These are phyloP conservation scores for Globisporangium uncinulatum DNA, from an alignment of 352 stramenopile species.

Conservation along the genomic window DNA sequence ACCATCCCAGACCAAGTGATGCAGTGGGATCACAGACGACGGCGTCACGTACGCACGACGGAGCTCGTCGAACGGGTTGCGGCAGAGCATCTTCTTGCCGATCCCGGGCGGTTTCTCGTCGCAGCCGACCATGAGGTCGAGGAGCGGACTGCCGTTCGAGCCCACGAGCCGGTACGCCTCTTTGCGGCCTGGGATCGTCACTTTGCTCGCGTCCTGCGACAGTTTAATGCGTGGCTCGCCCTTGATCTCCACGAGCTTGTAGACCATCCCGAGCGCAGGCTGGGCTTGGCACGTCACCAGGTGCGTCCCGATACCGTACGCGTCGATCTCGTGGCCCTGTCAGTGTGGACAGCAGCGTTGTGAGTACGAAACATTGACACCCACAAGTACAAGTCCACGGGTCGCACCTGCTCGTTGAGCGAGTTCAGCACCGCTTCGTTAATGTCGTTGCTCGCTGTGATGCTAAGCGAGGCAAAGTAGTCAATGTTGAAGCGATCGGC, in stretches of 20 bases:
- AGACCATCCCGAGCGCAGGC: constrained; percentile 98
- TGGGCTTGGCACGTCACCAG: constrained; percentile 98
- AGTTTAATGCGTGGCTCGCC: constrained; percentile 96
- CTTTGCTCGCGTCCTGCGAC: constrained; percentile 95
- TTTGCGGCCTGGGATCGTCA: constrained; percentile 90
- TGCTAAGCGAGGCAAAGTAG: constrained; percentile 83
- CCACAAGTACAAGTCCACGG: too few species aligned
- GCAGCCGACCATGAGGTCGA: constrained; percentile 89
- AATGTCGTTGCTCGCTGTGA: constrained; percentile 99
- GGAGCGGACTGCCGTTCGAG: constrained; percentile 78
- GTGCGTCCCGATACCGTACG: constrained; percentile 95
- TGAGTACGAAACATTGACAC: too few species aligned
- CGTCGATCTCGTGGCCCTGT: constrained; percentile 92
- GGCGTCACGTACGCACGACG: constrained; percentile 94
- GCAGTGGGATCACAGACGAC: constrained; percentile 84
- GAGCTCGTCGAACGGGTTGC: constrained; percentile 95
- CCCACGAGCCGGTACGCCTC: constrained; percentile 89
- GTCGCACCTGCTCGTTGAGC: constrained; percentile 87
- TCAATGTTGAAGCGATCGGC: constrained; percentile 54
- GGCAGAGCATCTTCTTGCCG: constrained; percentile 89
- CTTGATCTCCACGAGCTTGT: constrained; percentile 99
- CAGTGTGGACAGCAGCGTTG: too few species aligned
- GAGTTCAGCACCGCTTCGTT: constrained; percentile 96
- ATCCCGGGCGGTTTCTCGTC: constrained; percentile 77
- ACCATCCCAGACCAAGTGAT: constrained; percentile 90